Percentiles rank a stretch among this genome's conserved stretches.
These are phyloP conservation scores for Camellia oleifera DNA, from an alignment of 179 eudicot genomes.

Conservation along the genomic window DNA sequence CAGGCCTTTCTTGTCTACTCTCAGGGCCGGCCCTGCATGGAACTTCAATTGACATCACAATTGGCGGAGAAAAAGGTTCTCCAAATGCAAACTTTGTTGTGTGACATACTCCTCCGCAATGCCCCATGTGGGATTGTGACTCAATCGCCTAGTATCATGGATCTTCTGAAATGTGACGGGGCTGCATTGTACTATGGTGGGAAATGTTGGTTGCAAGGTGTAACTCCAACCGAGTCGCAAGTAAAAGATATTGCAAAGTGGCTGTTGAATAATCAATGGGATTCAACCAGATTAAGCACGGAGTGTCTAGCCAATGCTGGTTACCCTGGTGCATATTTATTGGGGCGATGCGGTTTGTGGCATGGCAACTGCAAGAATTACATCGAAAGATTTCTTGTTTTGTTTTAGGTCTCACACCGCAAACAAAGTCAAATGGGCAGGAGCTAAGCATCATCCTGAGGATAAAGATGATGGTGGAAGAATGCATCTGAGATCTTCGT, in stretches of 20 bases:
- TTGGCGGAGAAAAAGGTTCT: conserved; percentile 34
- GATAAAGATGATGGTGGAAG: conserved; percentile 39
- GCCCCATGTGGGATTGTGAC: conserved; percentile 37
- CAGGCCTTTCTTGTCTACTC: too few species aligned
- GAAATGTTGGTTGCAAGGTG: conserved; percentile 38
- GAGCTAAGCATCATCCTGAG: conserved; percentile 41
- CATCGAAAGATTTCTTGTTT: conserved; percentile 33
- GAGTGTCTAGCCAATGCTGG: conserved; percentile 39
- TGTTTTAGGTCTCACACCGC: conserved; percentile 54
- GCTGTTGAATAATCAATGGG: conserved; percentile 28
- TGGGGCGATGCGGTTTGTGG: conserved; percentile 58
- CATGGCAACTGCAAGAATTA: conserved; percentile 41
- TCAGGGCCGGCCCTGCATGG: conserved; percentile 19
- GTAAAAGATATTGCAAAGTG: conserved; percentile 34
- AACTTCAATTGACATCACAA: conserved; percentile 39
- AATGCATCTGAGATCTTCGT: conserved; percentile 47
- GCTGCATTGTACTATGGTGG: conserved; percentile 38
- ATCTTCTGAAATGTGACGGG: conserved; percentile 46
- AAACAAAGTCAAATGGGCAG: conserved; percentile 47
- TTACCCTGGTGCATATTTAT: conserved; percentile 33
- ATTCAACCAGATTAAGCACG: conserved; percentile 41
- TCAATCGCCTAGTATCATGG: conserved; percentile 43
- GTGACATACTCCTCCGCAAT: conserved; percentile 49
- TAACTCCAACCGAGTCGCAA: conserved; percentile 44
- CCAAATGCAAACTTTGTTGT: conserved; percentile 34